phyloP scores from a whole-genome alignment of 176 grass and related monocot genomes.

The Canna indica region DNA sequence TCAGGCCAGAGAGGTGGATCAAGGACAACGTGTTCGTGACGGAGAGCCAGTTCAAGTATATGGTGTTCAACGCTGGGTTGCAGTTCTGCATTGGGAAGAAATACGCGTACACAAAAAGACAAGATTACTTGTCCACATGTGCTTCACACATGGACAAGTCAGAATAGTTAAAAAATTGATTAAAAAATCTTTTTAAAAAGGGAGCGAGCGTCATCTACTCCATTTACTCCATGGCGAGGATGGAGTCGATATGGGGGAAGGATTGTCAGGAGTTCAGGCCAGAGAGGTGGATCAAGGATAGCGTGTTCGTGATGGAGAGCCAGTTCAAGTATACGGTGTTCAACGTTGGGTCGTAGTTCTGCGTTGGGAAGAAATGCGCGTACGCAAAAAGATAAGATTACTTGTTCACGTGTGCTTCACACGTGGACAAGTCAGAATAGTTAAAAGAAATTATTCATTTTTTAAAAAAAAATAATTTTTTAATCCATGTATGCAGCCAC shows the following conservation, averaged over 20 bases:
- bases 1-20: conserved; percentile 69
- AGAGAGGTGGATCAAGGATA: conserved; percentile 49
- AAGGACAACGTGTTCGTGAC: conserved; percentile 25
- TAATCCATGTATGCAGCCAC: too few species aligned
- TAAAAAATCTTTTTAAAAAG: too few species aligned
- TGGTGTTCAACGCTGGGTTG: conserved; percentile 77
- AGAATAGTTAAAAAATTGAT: too few species aligned
- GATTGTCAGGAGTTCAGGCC: conserved; percentile 58
- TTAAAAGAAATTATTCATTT: too few species aligned
- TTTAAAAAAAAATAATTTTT: too few species aligned
- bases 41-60: conserved; percentile 73
- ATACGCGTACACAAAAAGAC: conserved; percentile 80
- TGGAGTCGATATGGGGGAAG: conserved; percentile 44
- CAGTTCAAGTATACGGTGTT: conserved; percentile 76
- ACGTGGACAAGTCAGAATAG: too few species aligned
- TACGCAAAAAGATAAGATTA: too few species aligned
- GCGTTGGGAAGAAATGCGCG: conserved; percentile 76
- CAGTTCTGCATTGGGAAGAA: conserved; percentile 77
- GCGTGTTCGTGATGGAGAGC: conserved; percentile 46
- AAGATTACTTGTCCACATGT: too few species aligned
- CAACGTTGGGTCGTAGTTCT: conserved; percentile 70
- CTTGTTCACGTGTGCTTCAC: too few species aligned
- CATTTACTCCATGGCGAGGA: conserved; percentile 62
- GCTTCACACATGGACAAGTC: too few species aligned
- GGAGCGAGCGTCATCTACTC: conserved; percentile 63